Evolutionary conservation across 2,329 filamentous ascomycete genomes (phyloP).

Genomic region (Fusarium falciforme): DNA sequence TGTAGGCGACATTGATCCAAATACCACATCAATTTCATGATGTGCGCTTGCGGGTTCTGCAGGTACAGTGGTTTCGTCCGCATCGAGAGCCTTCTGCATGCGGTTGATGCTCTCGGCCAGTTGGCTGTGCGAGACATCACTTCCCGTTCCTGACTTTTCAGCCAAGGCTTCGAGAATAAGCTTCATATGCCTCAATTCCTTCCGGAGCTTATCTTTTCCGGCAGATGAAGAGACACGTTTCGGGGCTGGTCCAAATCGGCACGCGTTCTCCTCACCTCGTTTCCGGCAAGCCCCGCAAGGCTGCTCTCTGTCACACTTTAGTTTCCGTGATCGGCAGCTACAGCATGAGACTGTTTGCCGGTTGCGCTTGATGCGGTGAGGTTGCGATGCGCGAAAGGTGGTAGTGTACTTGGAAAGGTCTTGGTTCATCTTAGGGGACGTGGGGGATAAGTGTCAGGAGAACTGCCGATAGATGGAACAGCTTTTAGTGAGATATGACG

Average conservation of each 20-base stretch:
- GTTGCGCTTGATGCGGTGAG: slow-evolving; percentile 5
- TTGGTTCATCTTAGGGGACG: not conserved
- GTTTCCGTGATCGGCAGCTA: slow-evolving; percentile 12
- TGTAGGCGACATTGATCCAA: not conserved
- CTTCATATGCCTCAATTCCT: slow-evolving; percentile 25
- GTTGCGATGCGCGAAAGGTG: slow-evolving; percentile 2
- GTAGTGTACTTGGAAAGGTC: not conserved
- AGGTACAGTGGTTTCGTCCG: not conserved
- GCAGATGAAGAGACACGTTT: accelerated
- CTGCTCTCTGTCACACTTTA: slow-evolving; percentile 20
- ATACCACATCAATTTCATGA: not conserved
- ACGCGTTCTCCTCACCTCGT: not conserved
- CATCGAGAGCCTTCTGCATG: not conserved
- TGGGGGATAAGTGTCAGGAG: not conserved
- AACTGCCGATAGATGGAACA: not conserved
- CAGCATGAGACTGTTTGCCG: slow-evolving; percentile 8
- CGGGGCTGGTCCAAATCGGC: not conserved
- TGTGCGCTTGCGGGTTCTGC: not conserved
- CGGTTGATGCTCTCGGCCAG: not conserved
- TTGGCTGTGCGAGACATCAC: not conserved
- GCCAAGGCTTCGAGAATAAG: not conserved
- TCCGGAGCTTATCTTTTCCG: not conserved
- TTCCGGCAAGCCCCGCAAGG: slow-evolving; percentile 11
- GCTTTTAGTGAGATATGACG: not conserved
- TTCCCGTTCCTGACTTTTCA: not conserved